These are phyloP conservation scores for Prunus padus DNA, from an alignment of 306 rosid species.

Conservation along the genomic window DNA sequence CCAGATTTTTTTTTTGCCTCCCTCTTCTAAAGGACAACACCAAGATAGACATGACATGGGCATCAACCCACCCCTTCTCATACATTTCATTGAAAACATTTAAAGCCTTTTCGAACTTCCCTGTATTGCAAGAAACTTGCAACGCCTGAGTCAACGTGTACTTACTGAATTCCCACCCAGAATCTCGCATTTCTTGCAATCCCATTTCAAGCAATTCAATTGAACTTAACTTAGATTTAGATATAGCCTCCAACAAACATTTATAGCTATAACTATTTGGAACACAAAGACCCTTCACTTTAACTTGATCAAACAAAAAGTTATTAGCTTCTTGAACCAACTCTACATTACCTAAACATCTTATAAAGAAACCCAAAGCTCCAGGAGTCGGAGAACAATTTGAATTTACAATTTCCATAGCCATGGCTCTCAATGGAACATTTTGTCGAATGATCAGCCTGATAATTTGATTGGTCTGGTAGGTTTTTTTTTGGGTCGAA, in stretches of 20 bases:
- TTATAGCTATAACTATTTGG: slow-evolving; percentile 60
- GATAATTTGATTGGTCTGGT: too few relatives aligned
- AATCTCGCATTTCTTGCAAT: slow-evolving; percentile 51
- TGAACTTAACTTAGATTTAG: slow-evolving; percentile 36
- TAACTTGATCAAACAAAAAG: slow-evolving; percentile 59
- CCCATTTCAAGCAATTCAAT: slow-evolving; percentile 58
- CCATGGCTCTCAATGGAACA: slow-evolving; percentile 38
- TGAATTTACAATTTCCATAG: slow-evolving; percentile 39
- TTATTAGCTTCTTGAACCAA: slow-evolving; percentile 61
- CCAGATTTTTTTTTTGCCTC: too few relatives aligned
- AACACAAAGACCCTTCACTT: slow-evolving; percentile 53
- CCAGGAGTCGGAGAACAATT: slow-evolving; percentile 61
- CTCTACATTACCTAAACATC: slow-evolving; percentile 52
- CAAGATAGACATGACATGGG: slow-evolving; percentile 46
- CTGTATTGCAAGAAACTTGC: slow-evolving; percentile 55
- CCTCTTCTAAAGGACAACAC: slow-evolving; percentile 38
- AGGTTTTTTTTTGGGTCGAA: too few relatives aligned
- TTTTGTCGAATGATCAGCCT: slow-evolving; percentile 24
- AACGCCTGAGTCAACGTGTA: slow-evolving; percentile 54
- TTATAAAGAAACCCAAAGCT: slow-evolving; percentile 65
- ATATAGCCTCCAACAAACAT: slow-evolving; percentile 60
- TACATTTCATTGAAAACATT: slow-evolving; percentile 47
- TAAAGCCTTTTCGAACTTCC: slow-evolving; percentile 56
- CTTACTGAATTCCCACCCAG: slow-evolving; percentile 55
- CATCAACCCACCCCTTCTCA: slow-evolving; percentile 65